Conservation (phyloP, 768 basidiomycete species). For the Mycena capillaripes region DNA sequence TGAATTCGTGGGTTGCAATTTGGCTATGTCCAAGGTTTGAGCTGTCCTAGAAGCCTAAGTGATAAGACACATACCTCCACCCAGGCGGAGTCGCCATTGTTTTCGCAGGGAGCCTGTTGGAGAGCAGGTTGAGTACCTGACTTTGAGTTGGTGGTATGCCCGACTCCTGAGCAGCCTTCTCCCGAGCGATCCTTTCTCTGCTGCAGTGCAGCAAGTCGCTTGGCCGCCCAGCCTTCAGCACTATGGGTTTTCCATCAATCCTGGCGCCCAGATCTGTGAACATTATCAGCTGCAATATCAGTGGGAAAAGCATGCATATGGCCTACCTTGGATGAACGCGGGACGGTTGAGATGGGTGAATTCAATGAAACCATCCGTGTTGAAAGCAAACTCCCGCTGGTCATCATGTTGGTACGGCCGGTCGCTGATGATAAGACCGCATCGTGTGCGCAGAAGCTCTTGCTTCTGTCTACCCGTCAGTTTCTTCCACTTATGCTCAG, state of each 20-base stretch:
- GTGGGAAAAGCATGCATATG: background rate
- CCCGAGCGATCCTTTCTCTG: background rate
- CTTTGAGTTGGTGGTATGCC: background rate
- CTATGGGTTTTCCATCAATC: background rate
- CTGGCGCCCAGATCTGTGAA: background rate
- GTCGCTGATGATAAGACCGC: background rate
- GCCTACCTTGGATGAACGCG: background rate
- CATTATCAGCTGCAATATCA: background rate
- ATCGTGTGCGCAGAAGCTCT: background rate
- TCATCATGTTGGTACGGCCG: background rate
- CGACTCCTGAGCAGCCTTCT: background rate
- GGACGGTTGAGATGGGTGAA: background rate
- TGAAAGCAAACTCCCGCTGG: background rate
- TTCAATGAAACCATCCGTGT: background rate
- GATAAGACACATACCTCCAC: no score
- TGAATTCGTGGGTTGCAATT: background rate
- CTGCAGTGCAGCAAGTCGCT: background rate
- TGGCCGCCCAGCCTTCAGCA: background rate
- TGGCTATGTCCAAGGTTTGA: background rate
- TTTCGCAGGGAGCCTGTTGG: background rate
- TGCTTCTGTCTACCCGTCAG: background rate
- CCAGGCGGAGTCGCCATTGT: background rate
- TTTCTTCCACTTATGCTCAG: background rate
- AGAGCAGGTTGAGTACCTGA: background rate
- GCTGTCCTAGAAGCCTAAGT: no score